phyloP scores from a whole-genome alignment of 225 moss, liverwort and hornwort species.

The Climacium dendroides region DNA sequence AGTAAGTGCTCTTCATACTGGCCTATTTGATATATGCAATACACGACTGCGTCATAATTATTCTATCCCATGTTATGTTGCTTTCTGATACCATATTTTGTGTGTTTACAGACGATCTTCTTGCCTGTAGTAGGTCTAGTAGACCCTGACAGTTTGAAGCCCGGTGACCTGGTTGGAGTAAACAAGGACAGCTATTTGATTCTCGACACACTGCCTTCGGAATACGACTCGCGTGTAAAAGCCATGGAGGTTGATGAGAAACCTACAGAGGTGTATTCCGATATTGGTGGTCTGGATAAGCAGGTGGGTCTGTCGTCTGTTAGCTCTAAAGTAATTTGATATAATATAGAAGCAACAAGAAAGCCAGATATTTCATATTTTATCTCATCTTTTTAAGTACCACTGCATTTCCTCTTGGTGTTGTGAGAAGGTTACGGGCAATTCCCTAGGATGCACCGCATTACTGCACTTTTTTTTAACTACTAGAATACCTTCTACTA shows the following conservation, averaged over 20 bases:
- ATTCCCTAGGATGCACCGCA: background rate
- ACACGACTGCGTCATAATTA: background rate
- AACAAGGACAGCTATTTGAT: slow-evolving; percentile 97
- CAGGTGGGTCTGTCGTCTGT: slow-evolving; percentile 40
- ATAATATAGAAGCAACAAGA: background rate
- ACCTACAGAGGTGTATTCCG: slow-evolving; percentile 86
- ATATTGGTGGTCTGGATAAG: slow-evolving; percentile 92
- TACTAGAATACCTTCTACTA: background rate
- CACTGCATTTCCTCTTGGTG: background rate
- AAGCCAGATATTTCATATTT: background rate
- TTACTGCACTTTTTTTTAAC: background rate
- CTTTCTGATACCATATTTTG: background rate
- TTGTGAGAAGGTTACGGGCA: background rate
- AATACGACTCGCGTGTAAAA: slow-evolving; percentile 88
- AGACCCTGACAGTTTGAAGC: slow-evolving; percentile 82
- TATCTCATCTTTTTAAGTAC: background rate
- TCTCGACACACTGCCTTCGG: slow-evolving; percentile 87
- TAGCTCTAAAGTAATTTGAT: background rate
- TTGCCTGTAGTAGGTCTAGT: slow-evolving; percentile 94
- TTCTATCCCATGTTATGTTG: background rate
- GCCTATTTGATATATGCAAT: background rate
- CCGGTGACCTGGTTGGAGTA: slow-evolving; percentile 92
- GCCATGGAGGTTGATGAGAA: slow-evolving; percentile 99
- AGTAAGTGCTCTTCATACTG: slow-evolving; percentile 25
- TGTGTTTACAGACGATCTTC: slow-evolving; percentile 67